Conservation (phyloP, 495 filamentous ascomycete species). For the Neurospora sp. region DNA sequence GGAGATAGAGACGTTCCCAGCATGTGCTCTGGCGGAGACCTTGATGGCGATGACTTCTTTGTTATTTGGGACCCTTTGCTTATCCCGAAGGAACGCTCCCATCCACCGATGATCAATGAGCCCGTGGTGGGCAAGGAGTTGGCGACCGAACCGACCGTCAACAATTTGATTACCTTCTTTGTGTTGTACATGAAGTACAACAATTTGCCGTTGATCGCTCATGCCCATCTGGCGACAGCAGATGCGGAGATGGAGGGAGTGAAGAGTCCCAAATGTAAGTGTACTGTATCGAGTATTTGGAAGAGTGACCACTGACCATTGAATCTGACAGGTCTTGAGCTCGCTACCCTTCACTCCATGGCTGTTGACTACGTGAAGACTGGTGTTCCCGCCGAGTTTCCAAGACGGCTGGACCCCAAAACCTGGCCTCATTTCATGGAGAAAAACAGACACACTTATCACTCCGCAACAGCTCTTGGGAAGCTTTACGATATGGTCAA, state of each 20-base stretch:
- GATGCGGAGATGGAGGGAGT: conserved; percentile 56
- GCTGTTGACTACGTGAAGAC: conserved; percentile 93
- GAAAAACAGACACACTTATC: conserved; percentile 50
- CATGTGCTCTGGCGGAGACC: conserved; percentile 94
- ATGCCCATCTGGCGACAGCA: conserved; percentile 70
- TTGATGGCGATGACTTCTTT: conserved; percentile 93
- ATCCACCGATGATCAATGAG: conserved; percentile 54
- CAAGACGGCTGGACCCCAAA: conserved; percentile 44
- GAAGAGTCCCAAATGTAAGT: conserved; percentile 52
- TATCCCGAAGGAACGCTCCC: conserved; percentile 58
- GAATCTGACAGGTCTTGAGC: conserved; percentile 38
- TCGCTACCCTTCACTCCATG: conserved; percentile 76
- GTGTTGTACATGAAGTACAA: conserved; percentile 93
- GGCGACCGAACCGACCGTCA: conserved; percentile 47
- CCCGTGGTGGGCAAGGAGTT: neutral
- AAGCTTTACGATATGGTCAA: conserved; percentile 64
- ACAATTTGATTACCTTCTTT: conserved; percentile 75
- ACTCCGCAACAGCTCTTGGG: conserved; percentile 65
- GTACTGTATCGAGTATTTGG: conserved; percentile 6
- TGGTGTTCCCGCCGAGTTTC: conserved; percentile 64
- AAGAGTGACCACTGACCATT: neutral
- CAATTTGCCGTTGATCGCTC: conserved; percentile 65
- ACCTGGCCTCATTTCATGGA: conserved; percentile 91
- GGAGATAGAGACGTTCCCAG: conserved; percentile 79
- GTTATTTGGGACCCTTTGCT: conserved; percentile 85